Percentiles rank a stretch among this genome's conserved stretches.
phyloP scores from a whole-genome alignment of 306 rosid genomes.

The Acmispon strigosus region DNA sequence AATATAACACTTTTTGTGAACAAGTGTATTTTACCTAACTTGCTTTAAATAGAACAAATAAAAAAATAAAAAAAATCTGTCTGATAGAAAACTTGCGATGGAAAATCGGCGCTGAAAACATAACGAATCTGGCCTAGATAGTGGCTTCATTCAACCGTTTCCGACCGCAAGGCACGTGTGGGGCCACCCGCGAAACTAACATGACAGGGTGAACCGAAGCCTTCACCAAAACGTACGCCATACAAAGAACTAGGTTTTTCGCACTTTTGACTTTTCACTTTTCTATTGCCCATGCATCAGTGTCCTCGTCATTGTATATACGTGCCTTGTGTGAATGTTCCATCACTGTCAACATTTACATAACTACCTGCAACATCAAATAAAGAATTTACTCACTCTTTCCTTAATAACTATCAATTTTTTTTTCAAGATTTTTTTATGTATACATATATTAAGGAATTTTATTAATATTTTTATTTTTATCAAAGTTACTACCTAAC shows the following conservation, averaged over 20 bases:
- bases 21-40: no score
- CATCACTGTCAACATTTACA: neutral
- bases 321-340: neutral
- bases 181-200: neutral
- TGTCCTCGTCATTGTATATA: neutral
- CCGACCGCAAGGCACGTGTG: constrained; percentile 7
- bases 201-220: neutral
- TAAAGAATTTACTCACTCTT: no score
- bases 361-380: no score
- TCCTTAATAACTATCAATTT: no score
- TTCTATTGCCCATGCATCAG: neutral
- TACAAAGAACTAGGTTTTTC: neutral
- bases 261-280: constrained; percentile 6
- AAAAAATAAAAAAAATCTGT: neutral
- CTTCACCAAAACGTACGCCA: neutral
- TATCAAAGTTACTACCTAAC: no score
- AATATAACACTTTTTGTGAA: no score
- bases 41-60: no score
- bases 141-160: neutral
- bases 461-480: no score
- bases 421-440: no score
- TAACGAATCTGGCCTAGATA: neutral
- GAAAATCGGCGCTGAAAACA: neutral
- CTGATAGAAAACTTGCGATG: neutral
- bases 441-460: no score